A percentile compares a stretch with the other conserved stretches of the same genome.
These are phyloP conservation scores for Yamadazyma diddensiae DNA, from an alignment of 1,139 yeast species.

Conservation along the genomic window DNA sequence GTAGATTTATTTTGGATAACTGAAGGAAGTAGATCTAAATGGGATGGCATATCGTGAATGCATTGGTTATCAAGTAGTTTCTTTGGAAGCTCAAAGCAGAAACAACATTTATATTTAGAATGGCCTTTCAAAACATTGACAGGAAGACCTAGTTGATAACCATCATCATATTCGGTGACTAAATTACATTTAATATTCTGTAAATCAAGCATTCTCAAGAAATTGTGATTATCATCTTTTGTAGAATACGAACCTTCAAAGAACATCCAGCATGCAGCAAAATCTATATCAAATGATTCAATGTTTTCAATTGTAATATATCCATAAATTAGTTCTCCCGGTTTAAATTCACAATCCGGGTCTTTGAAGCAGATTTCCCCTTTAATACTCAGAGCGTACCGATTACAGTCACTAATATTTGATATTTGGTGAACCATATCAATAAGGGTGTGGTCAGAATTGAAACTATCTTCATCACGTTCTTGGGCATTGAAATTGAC, in stretches of 20 bases:
- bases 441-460: not conserved
- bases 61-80: slow-evolving; percentile 38
- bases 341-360: not conserved
- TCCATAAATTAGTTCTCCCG: slow-evolving; percentile 26
- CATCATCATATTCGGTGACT: not conserved
- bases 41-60: slow-evolving; percentile 30
- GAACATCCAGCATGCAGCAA: slow-evolving; percentile 41
- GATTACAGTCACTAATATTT: not conserved
- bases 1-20: slow-evolving; percentile 8
- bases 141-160: not conserved
- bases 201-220: slow-evolving; percentile 2
- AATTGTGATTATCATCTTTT: not conserved
- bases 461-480: not conserved
- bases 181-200: too few species aligned
- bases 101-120: slow-evolving; percentile 33
- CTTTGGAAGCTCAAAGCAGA: slow-evolving; percentile 40
- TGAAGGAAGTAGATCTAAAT: slow-evolving; percentile 37
- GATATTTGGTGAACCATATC: not conserved
- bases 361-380: not conserved
- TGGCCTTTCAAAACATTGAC: not conserved
- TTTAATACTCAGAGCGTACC: slow-evolving; percentile 29
- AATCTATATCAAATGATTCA: slow-evolving; percentile 25
- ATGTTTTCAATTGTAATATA: slow-evolving; percentile 28
- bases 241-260: slow-evolving; percentile 29
- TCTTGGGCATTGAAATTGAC: not conserved